Evolutionary conservation across 2,329 filamentous ascomycete genomes (phyloP).

Genomic region (Aspergillus caelatus): DNA sequence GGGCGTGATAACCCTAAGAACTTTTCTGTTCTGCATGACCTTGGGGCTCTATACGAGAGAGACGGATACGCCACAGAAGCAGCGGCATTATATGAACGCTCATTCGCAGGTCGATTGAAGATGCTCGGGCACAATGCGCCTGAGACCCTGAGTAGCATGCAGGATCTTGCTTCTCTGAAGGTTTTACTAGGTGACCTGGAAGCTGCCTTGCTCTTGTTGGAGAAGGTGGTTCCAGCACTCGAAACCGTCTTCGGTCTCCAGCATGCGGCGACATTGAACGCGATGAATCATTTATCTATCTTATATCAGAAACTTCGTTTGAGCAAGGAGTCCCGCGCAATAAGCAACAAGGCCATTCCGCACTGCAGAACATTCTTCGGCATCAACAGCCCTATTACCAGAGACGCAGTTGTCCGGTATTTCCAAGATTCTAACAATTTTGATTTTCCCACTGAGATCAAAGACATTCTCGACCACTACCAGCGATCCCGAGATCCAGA

Average conservation of each 20-base stretch:
- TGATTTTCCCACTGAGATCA: conserved; percentile 32
- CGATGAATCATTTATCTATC: conserved; percentile 33
- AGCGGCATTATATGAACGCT: conserved; percentile 33
- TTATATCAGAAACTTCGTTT: conserved; percentile 34
- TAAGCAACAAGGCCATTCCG: conserved; percentile 28
- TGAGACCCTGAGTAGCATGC: conserved; percentile 35
- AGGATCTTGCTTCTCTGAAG: conserved; percentile 32
- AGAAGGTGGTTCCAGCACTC: conserved; percentile 32
- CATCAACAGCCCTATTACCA: conserved; percentile 25
- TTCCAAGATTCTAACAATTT: conserved; percentile 31
- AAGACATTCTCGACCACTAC: conserved; percentile 31
- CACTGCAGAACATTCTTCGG: conserved; percentile 31
- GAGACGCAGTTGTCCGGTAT: conserved; percentile 29
- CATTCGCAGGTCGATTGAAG: conserved; percentile 33
- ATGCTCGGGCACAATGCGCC: conserved; percentile 32
- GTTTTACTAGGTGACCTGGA: conserved; percentile 30
- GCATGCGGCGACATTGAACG: conserved; percentile 30
- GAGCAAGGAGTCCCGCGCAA: conserved; percentile 28
- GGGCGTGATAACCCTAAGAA: conserved; percentile 34
- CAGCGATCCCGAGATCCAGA: conserved; percentile 26
- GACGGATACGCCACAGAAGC: conserved; percentile 36
- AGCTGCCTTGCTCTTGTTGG: conserved; percentile 30
- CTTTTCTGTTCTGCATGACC: conserved; percentile 31
- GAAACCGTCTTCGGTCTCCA: conserved; percentile 34
- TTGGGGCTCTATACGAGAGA: conserved; percentile 31